A percentile compares a stretch with the other conserved stretches of the same genome.
Evolutionary conservation across 78 protist genomes (phyloP).

Genomic region (Blattamonas nauphoetae): DNA sequence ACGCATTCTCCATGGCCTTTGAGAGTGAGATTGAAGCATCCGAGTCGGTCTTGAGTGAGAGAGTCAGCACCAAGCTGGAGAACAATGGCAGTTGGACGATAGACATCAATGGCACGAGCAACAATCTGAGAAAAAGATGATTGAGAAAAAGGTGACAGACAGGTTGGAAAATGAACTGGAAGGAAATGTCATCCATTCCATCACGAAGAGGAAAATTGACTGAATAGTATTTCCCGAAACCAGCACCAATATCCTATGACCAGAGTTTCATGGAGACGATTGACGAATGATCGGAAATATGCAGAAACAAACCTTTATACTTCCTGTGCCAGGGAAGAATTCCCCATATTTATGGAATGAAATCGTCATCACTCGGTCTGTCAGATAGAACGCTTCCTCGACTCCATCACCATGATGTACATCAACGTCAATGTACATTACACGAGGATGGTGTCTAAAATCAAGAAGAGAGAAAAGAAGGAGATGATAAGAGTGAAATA

Average conservation of each 20-base stretch:
- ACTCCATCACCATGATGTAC: constrained; percentile 98
- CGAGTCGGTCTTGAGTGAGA: constrained; percentile 90
- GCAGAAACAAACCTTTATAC: neutral
- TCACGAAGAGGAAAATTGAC: constrained; percentile 91
- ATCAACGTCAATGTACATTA: constrained; percentile 94
- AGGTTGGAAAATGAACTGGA: constrained; percentile 72
- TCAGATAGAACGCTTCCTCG: constrained; percentile 64
- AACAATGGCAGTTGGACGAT: constrained; percentile 79
- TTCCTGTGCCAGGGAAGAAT: constrained; percentile 95
- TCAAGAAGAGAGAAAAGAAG: neutral
- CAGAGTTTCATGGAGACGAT: constrained; percentile 1
- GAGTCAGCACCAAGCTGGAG: constrained; percentile 97
- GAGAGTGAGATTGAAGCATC: constrained; percentile 84
- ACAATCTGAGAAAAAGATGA: neutral
- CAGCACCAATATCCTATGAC: constrained; percentile 82
- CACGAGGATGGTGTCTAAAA: constrained; percentile 70
- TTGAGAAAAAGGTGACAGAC: constrained; percentile 23
- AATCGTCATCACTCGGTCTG: constrained; percentile 60
- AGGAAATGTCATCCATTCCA: constrained; percentile 87
- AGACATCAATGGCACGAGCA: constrained; percentile 21
- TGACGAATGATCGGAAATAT: neutral
- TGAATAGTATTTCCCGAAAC: constrained; percentile 70
- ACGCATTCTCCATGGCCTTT: constrained; percentile 80
- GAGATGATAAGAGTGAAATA: neutral
- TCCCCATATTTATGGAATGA: constrained; percentile 57